These are phyloP conservation scores for Samsoniella hepiali DNA, from an alignment of 2,329 filamentous ascomycete species.

Conservation along the genomic window DNA sequence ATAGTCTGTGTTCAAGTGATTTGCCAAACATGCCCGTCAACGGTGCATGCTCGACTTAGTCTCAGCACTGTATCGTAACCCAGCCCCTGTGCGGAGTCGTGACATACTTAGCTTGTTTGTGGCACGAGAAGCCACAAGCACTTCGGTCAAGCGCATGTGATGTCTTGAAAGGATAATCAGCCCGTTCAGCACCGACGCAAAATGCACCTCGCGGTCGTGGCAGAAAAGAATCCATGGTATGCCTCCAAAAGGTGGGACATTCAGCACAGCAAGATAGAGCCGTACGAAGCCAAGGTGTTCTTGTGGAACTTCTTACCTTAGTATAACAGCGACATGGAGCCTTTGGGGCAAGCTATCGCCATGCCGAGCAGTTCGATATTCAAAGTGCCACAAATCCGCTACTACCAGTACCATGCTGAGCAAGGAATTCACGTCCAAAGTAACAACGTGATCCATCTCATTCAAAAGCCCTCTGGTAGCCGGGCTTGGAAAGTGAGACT, in stretches of 20 bases:
- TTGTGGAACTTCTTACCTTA: conserved; percentile 2
- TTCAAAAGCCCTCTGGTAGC: background rate
- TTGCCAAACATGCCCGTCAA: background rate
- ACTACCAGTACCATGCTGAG: background rate
- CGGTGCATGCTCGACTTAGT: background rate
- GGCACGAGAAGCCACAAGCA: background rate
- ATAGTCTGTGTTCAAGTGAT: background rate
- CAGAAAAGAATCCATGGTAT: background rate
- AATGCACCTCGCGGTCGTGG: background rate
- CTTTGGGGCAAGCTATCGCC: background rate
- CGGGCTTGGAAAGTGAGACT: background rate
- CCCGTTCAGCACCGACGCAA: background rate
- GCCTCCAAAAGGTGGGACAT: background rate
- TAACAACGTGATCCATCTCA: background rate
- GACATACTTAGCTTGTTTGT: too few species aligned
- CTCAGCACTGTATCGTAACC: background rate
- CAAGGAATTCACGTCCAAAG: background rate
- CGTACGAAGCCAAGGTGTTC: background rate
- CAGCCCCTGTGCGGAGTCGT: background rate
- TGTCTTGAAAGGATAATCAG: background rate
- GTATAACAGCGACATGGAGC: background rate
- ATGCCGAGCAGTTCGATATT: background rate
- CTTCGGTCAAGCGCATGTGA: background rate
- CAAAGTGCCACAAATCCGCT: background rate
- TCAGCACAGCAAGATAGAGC: background rate